Base-by-base conservation (phyloP, 2,329 filamentous ascomycete genomes). In the Colletotrichum sansevieriae region DNA sequence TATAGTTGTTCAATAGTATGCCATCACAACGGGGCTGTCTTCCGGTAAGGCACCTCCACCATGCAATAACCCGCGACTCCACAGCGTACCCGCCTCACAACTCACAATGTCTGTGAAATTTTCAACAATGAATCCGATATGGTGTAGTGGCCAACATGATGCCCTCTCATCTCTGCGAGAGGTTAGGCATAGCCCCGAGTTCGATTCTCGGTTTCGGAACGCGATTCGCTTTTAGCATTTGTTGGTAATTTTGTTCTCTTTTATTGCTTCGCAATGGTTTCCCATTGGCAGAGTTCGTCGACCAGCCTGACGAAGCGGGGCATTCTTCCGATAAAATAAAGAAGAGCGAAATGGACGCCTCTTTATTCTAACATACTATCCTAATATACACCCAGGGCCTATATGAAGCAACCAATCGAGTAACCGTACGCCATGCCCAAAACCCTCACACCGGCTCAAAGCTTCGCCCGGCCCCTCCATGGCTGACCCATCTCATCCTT, bases 401-500 rank as follows among this genome's bases (percentile, higher is more conserved):
- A 46, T 41, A 29, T n/a, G 12, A 35, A 29, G 11, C 47, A 59
- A 20, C 35, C 37, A 59, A 20, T 43, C 37, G 44, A 29, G 7
- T 20, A 59, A 10, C 59, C 44, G 37, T 52, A 54, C 65, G 55
- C 65, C 62, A 1, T 18, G 37, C 2, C 29, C 18, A 18, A 11
- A 11, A 55, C 15, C 13, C 1, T 4, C 3, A 3, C 3, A 29
- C 20, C 1, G 2, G 33, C 39, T 68, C 25, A 68, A 20, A 68
- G 65, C 62, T 65, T 68, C 47, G 65, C 49, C 3, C 65, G 65
- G 12, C 65, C 65, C 65, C 22, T 65, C 65, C 65, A 68, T 9
- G 65, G 39, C 5, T 74, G 71, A 2, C 80, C 80, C 20, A 67
- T 76, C 72, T 81, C 79, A 62, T 81, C 78, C 65, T 77, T 79